Evolutionary conservation across 257 asterid genomes (phyloP), one percentile per base, ranked within the genome.

Genomic region (Plantago ovata): DNA sequence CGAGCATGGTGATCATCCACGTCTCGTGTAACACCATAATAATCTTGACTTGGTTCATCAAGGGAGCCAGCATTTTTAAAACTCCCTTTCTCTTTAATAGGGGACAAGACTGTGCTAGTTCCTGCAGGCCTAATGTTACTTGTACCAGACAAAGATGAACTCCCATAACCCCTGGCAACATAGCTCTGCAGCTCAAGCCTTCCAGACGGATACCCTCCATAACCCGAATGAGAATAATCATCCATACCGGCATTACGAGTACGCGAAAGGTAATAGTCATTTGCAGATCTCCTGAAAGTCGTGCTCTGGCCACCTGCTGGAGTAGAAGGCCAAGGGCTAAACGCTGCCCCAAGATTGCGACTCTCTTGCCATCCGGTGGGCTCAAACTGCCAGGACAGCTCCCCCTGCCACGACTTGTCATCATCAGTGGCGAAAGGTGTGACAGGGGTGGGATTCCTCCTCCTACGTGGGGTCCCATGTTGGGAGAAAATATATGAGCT

Each of bases 351-450:
- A 8, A 85, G 78, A 23, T 66, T 66, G 1, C 63, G 79, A 10
- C 72, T 77, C 5, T 88, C 94, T 1, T 56, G 75, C 90, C 87
- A 79, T 0, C 84, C 86, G 0, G 78, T 63, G 2, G 88, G 84
- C 66, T 79, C 78, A 23, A 83, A 60, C 61, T 83, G 89, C 96
- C 96, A 88, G 1, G 94, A 88, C 0, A 88, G 80, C 75, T 72
- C 86, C 1, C 77, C 76, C 40, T 77, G 81, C 96, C 96, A 88
- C 6, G 87, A 79, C 69, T 67, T 48, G 74, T 83, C 90, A 36
- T 73, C 75, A 13, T 77, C 87, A 3, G 93, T 59, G 38, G 84
- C 93, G 24, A 87, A 87, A 18, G 93, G 84, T 67, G 77, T 73
- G 53, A 78, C 56, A 0, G 89, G 96, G 13, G 76, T 62, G 10